These are phyloP conservation scores for Plasmopara muralis DNA, from an alignment of 352 stramenopile genomes.

Conservation along the genomic window DNA sequence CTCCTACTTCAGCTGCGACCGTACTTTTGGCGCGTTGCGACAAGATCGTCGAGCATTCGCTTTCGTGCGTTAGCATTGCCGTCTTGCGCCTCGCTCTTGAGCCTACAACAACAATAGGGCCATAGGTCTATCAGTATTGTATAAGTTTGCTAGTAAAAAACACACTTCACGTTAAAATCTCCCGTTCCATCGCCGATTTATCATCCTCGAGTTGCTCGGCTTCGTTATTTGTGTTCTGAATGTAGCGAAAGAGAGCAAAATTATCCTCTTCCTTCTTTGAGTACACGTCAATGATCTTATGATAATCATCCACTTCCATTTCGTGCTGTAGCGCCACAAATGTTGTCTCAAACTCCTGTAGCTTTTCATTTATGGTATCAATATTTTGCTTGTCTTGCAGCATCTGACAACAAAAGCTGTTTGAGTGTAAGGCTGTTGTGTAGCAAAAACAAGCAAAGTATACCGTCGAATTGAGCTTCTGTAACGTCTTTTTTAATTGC, in stretches of 20 bases:
- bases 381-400: conserved; percentile 65
- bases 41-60: conserved; percentile 63
- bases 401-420: conserved; percentile 26
- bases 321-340: conserved; percentile 55
- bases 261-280: conserved; percentile 74
- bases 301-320: conserved; percentile 59
- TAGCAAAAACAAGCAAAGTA: conserved; percentile 2
- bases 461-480: conserved; percentile 57
- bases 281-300: conserved; percentile 53
- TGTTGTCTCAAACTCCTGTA: conserved; percentile 69
- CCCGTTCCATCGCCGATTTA: conserved; percentile 43
- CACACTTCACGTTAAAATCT: conserved; percentile 46
- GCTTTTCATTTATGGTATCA: conserved; percentile 56
- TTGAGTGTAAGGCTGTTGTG: too few species aligned
- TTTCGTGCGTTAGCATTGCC: conserved; percentile 59
- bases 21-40: conserved; percentile 66
- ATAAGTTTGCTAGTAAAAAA: background rate
- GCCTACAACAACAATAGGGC: conserved; percentile 14
- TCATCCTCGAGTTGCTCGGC: conserved; percentile 80
- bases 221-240: conserved; percentile 76
- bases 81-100: conserved; percentile 58
- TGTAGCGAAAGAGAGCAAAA: conserved; percentile 72
- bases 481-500: conserved; percentile 57
- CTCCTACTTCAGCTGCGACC: background rate
- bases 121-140: background rate